Base-by-base conservation (phyloP, 2,329 filamentous ascomycete species). In the Xylaria polymorpha region DNA sequence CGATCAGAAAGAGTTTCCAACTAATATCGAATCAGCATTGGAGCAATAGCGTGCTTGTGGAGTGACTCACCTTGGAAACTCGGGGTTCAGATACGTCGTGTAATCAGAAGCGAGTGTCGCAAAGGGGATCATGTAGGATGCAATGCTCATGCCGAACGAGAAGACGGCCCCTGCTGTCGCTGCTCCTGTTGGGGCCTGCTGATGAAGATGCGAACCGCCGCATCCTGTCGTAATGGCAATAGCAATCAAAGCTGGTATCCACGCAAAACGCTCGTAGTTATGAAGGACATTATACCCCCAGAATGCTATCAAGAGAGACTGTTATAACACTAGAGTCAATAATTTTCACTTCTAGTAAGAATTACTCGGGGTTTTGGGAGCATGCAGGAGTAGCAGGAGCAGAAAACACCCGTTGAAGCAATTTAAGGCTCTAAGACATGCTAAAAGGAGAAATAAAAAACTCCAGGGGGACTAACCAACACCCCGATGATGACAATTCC, bases 61-160 rank as follows among this genome's bases (percentile, higher is more conserved):
- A 1, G 3, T 15, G 32, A 44, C 66, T 61, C 1, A 65, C 66
- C 72, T 79, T 22, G 58, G 56, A 51, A 29, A 32, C 46, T 18
- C 14, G 4, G 63, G 66, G 51, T 62, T 64, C 14, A 68, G 39
- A 55, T 68, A 71, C 3, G 60, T 62, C 8, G 68, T 58, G 20
- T 64, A 61, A 43, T 70, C 68, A 18, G 64, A 66, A 20, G 64
- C 60, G 1, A 70, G 48, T 18, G 60, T 48, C 39, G 55, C 86
- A 83, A 87, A 91, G 0, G 89, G 88, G 1, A 91, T 84, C 82
- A 90, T 86, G 75, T 89, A 90, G 0, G 86, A 87, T 0, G 89
- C 87, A 4, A 91, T 84, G 61, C 90, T 84, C 79, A 87, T 88
- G 57, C 84, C 88, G 70, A 88, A 91, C 37, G 82, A 85, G 5